These are phyloP conservation scores for Saxophila tyrrhenica DNA, from an alignment of 495 filamentous ascomycete genomes.

Conservation along the genomic window DNA sequence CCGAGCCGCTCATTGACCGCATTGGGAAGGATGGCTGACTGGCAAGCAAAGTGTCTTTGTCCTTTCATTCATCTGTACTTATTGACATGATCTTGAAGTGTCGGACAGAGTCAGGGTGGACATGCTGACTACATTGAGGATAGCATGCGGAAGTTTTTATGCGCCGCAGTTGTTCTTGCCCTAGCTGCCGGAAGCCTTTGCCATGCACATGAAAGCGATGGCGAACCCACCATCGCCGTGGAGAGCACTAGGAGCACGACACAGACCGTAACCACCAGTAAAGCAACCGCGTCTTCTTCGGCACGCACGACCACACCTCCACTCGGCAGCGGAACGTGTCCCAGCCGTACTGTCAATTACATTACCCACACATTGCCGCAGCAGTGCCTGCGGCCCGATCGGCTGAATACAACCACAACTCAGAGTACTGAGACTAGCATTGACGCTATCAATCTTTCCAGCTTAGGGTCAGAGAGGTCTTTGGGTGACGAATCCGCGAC, in stretches of 20 bases:
- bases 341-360: constrained; percentile 62
- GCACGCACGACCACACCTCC: background rate
- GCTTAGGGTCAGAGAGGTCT: too few species aligned
- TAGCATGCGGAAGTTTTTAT: background rate
- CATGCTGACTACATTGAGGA: background rate
- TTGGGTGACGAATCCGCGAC: too few species aligned
- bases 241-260: background rate
- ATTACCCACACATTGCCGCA: constrained; percentile 69
- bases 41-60: background rate
- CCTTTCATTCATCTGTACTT: background rate
- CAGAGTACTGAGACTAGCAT: background rate
- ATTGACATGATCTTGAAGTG: too few species aligned
- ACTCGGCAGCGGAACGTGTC: constrained; percentile 38
- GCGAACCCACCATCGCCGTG: background rate
- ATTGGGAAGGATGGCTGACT: background rate
- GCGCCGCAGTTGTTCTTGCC: background rate
- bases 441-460: too few species aligned
- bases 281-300: background rate
- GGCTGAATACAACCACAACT: constrained; percentile 8
- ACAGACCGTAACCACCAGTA: background rate
- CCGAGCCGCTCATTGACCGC: background rate
- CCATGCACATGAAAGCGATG: background rate
- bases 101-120: too few species aligned
- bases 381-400: constrained; percentile 53
- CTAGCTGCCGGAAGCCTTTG: background rate